These are phyloP conservation scores for Fusarium sp. DNA, from an alignment of 2,329 filamentous ascomycete genomes.

Conservation along the genomic window DNA sequence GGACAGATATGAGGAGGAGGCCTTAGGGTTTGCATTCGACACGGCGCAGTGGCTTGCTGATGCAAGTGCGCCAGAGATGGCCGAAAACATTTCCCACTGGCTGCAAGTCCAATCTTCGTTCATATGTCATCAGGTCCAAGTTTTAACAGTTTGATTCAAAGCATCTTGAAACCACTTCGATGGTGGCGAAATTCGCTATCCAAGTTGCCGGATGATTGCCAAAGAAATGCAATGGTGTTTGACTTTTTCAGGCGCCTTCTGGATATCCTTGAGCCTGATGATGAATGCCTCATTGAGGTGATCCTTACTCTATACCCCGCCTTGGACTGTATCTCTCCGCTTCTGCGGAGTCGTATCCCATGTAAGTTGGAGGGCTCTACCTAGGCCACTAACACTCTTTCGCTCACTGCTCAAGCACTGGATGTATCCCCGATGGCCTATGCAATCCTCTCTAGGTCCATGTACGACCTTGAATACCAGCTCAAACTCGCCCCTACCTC, in stretches of 20 bases:
- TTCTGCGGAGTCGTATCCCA: not conserved
- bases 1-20: not conserved
- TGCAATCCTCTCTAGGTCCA: not conserved
- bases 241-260: not conserved
- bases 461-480: not conserved
- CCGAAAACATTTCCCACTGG: fast-evolving
- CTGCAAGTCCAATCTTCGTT: not conserved
- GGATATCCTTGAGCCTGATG: not conserved
- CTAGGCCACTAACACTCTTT: too few relatives aligned
- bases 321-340: not conserved
- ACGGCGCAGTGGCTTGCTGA: not conserved
- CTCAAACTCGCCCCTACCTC: not conserved
- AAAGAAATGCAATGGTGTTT: too few relatives aligned
- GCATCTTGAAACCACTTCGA: fast-evolving
- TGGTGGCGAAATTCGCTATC: not conserved
- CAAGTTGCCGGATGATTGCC: not conserved
- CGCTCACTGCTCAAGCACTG: not conserved
- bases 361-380: not conserved
- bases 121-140: too few relatives aligned
- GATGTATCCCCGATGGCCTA: not conserved
- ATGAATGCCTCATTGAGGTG: not conserved
- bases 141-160: not conserved
- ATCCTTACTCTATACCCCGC: not conserved
- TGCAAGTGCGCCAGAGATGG: not conserved
- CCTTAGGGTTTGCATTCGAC: not conserved